Evolutionary conservation across 768 basidiomycete species (phyloP), one percentile per base, ranked within the genome.

Genomic region (Dacryopinax spathularia): DNA sequence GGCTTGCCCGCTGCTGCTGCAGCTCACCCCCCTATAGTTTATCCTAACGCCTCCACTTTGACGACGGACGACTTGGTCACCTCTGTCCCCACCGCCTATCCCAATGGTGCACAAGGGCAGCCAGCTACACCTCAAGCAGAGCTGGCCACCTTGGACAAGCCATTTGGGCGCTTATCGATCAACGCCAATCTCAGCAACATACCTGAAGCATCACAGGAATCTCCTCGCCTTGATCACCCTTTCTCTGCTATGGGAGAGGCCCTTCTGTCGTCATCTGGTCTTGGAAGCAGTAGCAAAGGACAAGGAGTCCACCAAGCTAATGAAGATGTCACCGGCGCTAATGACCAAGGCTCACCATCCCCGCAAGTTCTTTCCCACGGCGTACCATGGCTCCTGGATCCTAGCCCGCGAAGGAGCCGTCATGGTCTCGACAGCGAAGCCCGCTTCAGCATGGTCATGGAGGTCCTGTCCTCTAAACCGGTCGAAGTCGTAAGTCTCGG

Each of bases 401-500:
- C 48, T 29, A 13, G 25, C 6, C 10, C 25, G 12, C 25, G 13
- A 3, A 56, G 25, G 22, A 25, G 25, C 7, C 3, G 48, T 13
- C 7, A 56, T 18, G 5, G 25, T 22, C 31, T 56, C 25, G 48
- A 56, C 18, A 25, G 15, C 25, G 48, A 56, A 27, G 22, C 48
- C 3, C 48, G 48, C 20, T 56, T 56, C 48, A 56, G 48, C 48
- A 56, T 56, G 48, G 48, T 56, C 25, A 56, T 56, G 48, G 48
- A 56, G 20, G 48, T 56, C 13, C 25, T 56, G 48, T 56, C 48
- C 5, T 5, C 5, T 29, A 29, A 56, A 56, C 10, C 48, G 4
- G 5, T 56, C 48, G 9, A 56, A 9, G 18, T 56, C 29, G 48
- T 56, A 31, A 22, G 48, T 56, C 43, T 56, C 20, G 13, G 13